Evolutionary conservation across 805 yeast species (phyloP), one percentile per base, ranked within the genome.

Genomic region (Cyberlindnera veronae): DNA sequence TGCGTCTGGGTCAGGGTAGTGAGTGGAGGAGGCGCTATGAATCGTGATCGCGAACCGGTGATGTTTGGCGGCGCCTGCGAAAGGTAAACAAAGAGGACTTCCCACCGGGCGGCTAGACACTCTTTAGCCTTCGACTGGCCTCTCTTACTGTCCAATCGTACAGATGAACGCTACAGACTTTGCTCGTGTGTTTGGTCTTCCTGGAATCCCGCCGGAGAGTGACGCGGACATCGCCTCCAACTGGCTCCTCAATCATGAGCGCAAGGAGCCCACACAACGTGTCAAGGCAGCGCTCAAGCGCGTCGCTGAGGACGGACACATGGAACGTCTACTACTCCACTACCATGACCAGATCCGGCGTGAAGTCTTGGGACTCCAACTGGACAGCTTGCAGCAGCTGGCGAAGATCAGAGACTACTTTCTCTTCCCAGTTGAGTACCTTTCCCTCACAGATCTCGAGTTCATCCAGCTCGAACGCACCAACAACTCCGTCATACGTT

Each of bases 171-270:
- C n/a, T n/a, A n/a, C 36, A 11, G 23, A 34, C 20, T 29, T 35
- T 17, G 30, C 18, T 5, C 19, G 18, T 16, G 58, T 57, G 1
- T 57, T 57, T 27, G 33, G 31, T 1, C 30, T 36, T 1, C 51
- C 54, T 0, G 60, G 48, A 18, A n/a, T 41, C 0, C 50, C 54
- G 5, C 32, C 44, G 2, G 58, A 50, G 8, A 44, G 52, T 12
- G 55, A 57, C 27, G 30, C 45, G 10, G 55, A 53, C 14, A 32
- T 50, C 8, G 51, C 48, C 5, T 29, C 52, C 1, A 15, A 48
- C 28, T 57, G 61, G 61, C 42, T 57, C 3, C 32, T 51, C 14
- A 44, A 47, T 29, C 59, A 54, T 32, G 34, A 21, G 8, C 52
- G 47, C 28, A 44, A 44, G 22, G 55, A 51, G 13, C 61, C 61